Conservation (phyloP, 176 grass and related monocot species). For the Elaeis guineensis region DNA sequence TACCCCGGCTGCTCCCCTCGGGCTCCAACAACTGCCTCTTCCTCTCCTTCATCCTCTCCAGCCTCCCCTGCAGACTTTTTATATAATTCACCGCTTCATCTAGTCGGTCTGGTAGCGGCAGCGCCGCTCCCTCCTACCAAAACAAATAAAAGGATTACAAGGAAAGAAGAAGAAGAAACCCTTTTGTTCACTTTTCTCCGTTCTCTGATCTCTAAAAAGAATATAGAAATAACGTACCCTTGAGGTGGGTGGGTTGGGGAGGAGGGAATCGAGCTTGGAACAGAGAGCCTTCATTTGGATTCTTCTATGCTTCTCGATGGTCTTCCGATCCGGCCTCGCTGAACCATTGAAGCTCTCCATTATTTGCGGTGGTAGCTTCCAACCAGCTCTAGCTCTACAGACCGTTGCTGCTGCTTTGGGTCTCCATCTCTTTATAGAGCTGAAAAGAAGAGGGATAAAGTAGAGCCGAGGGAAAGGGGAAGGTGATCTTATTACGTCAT, state of each 20-base stretch:
- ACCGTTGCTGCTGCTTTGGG: too few relatives aligned
- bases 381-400: too few relatives aligned
- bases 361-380: too few relatives aligned
- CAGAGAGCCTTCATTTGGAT: constrained; percentile 63
- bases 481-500: too few relatives aligned
- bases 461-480: too few relatives aligned
- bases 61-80: constrained; percentile 31
- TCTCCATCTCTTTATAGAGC: too few relatives aligned
- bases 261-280: constrained; percentile 44
- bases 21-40: constrained; percentile 35
- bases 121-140: not conserved
- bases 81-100: constrained; percentile 54
- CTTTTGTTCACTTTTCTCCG: not conserved
- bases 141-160: not conserved
- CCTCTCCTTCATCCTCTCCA: constrained; percentile 55
- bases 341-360: too few relatives aligned
- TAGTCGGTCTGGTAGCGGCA: constrained; percentile 38
- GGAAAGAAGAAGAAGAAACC: not conserved
- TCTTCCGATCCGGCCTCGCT: constrained; percentile 43
- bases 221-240: not conserved
- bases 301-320: constrained; percentile 58
- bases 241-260: constrained; percentile 11
- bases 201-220: not conserved
- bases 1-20: not conserved
- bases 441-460: too few relatives aligned